Evolutionary conservation across 2,329 filamentous ascomycete genomes (phyloP), one percentile per base, ranked within the genome.

Genomic region (Botrytis byssoidea): DNA sequence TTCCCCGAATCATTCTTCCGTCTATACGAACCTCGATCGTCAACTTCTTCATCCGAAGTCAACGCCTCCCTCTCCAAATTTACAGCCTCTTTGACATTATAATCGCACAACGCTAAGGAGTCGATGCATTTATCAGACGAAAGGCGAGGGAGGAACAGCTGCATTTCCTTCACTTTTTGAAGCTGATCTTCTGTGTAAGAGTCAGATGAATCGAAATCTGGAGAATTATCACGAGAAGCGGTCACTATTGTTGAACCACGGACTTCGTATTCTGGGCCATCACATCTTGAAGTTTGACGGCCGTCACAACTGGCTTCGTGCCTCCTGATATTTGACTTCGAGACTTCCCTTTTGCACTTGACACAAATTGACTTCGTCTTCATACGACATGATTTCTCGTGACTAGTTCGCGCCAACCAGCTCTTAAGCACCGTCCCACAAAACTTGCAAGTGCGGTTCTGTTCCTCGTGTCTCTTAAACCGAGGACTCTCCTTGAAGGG

Each of bases 41-140:
- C 20, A 35, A 44, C 7, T 29, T 72, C 60, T 3, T 69, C 51
- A 32, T 25, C 40, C 2, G 37, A 42, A 61, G 29, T 8, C 4
- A 2, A 18, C 0, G n/a, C 16, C 20, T 76, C 75, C 18, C 73
- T 18, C 12, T 51, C 55, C 65, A 69, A 40, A 1, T 4, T 2
- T 18, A 70, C 22, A 10, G 71, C 71, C 14, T 69, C 65, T 25
- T 35, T 25, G 9, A 73, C 42, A 22, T 70, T 14, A 70, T 57
- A 55, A 25, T 25, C 35, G 29, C 44, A 40, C 3, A 70, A 5
- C 7, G 29, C 10, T 16, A 73, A 57, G 16, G 20, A 42, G 18
- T 25, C 14, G 7, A 40, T 46, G 14, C 71, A 73, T 20, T 25
- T 4, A 29, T 22, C 7, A 32, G 29, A 14, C 5, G 64, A 70